A percentile compares a stretch with the other conserved stretches of the same genome.
phyloP scores from a whole-genome alignment of 2,329 filamentous ascomycete genomes.

The Sarocladium kiliense region DNA sequence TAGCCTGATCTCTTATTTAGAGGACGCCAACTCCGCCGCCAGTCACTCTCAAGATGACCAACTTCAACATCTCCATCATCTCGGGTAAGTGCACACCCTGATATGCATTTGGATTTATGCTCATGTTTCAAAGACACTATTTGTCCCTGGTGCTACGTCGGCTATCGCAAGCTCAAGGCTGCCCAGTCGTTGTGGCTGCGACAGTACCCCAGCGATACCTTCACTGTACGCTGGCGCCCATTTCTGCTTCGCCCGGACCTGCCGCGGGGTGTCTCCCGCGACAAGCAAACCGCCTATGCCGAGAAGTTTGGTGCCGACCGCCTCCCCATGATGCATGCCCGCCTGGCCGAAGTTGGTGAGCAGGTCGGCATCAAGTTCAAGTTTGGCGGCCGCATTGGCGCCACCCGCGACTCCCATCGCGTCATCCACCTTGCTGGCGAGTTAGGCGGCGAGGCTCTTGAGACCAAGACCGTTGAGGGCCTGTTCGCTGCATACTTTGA shows the following conservation, averaged over 20 bases:
- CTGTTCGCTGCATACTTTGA: constrained; percentile 40
- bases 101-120: not conserved
- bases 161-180: constrained; percentile 38
- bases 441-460: constrained; percentile 38
- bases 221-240: constrained; percentile 40
- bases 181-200: constrained; percentile 38
- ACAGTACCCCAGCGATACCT: constrained; percentile 52
- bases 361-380: constrained; percentile 35
- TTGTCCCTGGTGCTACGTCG: constrained; percentile 49
- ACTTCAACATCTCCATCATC: constrained; percentile 1
- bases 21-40: too few species aligned
- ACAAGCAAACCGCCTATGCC: constrained; percentile 30
- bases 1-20: too few species aligned
- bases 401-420: constrained; percentile 41
- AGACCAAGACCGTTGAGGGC: constrained; percentile 50
- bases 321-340: constrained; percentile 28
- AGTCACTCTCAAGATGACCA: not conserved
- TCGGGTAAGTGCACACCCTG: not conserved
- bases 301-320: constrained; percentile 60
- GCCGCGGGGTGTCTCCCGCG: constrained; percentile 23
- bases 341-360: constrained; percentile 24
- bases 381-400: constrained; percentile 47
- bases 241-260: constrained; percentile 37
- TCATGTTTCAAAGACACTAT: constrained; percentile 33
- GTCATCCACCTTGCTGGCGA: constrained; percentile 44